Evolutionary conservation across 1,284 basidiomycete species (phyloP).

Genomic region (Leccinum huronense): DNA sequence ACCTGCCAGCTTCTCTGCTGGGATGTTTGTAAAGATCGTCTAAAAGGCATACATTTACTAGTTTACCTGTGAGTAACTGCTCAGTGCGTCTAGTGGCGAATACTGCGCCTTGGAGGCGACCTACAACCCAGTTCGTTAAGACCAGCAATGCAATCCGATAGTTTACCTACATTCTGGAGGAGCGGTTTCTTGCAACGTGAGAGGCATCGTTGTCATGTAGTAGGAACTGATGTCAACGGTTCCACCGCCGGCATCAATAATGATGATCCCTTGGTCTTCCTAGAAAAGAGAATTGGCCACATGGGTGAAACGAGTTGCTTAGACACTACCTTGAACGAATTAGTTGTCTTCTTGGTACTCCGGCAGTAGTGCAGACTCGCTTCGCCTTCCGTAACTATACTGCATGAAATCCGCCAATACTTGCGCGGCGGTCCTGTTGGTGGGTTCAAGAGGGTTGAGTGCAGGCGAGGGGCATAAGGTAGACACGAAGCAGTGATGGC

Average conservation of each 20-base stretch:
- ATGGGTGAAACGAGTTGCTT: not conserved
- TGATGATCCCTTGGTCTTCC: constrained; percentile 40
- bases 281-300: constrained; percentile 9
- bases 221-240: constrained; percentile 44
- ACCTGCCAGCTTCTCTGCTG: constrained; percentile 34
- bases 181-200: constrained; percentile 34
- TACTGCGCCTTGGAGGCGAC: no score
- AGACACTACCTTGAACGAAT: constrained; percentile 39
- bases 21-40: no score
- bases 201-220: constrained; percentile 23
- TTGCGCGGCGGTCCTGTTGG: no score
- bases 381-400: constrained; percentile 51
- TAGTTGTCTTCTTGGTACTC: constrained; percentile 38
- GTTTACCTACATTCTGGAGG: constrained; percentile 33
- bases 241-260: constrained; percentile 54
- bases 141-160: not conserved
- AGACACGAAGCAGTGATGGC: no score
- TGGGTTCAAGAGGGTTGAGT: no score
- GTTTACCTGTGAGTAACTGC: no score
- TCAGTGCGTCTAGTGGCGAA: no score
- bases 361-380: constrained; percentile 50
- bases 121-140: constrained; percentile 9
- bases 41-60: no score
- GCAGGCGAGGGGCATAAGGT: no score
- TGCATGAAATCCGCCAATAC: no score